Evolutionary conservation across 768 basidiomycete genomes (phyloP), one percentile per base, ranked within the genome.

Genomic region (Lactarius hengduanensis): DNA sequence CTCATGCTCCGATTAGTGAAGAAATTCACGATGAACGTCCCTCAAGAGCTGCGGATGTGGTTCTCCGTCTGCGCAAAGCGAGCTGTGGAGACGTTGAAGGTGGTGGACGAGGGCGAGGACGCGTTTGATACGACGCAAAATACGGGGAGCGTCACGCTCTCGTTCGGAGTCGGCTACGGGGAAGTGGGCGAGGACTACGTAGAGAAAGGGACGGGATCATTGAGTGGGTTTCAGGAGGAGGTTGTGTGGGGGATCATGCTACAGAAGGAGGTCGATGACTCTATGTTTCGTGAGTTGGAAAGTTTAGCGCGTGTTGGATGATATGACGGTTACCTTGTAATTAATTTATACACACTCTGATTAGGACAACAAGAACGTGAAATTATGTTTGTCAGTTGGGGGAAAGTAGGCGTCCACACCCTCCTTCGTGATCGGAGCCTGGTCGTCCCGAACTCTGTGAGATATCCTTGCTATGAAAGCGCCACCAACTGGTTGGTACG

Each of bases 121-220:
- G 80, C 84, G 43, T 90, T 91, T 69, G 91, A 92, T 72, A 84
- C 82, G 5, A 80, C 86, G 3, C 85, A 88, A 69, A 76, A 85
- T 22, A 78, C 81, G 20, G 77, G 78, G 22, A 80, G 80, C 58
- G 82, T 91, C 5, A 83, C 84, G 4, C 80, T 94, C 59, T 81
- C 89, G 5, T 94, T 92, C 74, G 92, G 91, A n/a, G 90, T 94
- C 83, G 92, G 90, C 16, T 92, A 89, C 72, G 85, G 88, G 1
- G 92, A 92, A 73, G 81, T 84, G 53, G 86, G 84, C 9, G 89
- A 92, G 70, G 82, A 76, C 20, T 79, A 80, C 11, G 77, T 82
- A 57, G 91, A 94, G 74, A 86, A 81, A 67, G 92, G 92, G 8
- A 88, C 85, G 22, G 92, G 92, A 2, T 75, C 94, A 62, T 78